These are phyloP conservation scores for Penicillium verrucosum DNA, from an alignment of 2,329 filamentous ascomycete species.

Conservation along the genomic window DNA sequence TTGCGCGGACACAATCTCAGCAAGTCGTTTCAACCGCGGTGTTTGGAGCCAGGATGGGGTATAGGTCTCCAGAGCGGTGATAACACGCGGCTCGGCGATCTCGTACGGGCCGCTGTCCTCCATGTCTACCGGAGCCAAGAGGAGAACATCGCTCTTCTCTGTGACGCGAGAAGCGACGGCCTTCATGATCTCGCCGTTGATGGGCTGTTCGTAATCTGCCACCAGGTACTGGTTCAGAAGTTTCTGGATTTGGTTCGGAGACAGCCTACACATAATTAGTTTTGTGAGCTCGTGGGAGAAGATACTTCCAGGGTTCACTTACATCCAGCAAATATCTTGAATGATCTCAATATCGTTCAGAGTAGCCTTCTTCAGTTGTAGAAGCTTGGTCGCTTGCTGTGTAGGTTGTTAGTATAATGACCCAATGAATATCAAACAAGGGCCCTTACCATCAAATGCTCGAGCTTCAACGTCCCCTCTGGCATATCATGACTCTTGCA, in stretches of 20 bases:
- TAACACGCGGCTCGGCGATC: slow-evolving; percentile 93
- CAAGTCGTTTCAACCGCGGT: slow-evolving; percentile 85
- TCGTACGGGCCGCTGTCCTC: slow-evolving; percentile 98
- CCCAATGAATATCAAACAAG: background rate
- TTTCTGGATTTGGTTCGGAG: slow-evolving; percentile 98
- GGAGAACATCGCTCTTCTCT: slow-evolving; percentile 94
- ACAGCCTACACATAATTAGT: slow-evolving; percentile 61
- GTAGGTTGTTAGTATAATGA: slow-evolving; percentile 11
- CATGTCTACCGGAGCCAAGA: slow-evolving; percentile 95
- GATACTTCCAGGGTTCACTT: slow-evolving; percentile 45
- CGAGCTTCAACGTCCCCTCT: slow-evolving; percentile 91
- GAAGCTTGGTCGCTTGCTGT: slow-evolving; percentile 93
- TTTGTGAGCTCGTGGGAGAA: background rate
- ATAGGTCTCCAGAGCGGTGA: slow-evolving; percentile 95
- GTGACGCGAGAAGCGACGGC: slow-evolving; percentile 94
- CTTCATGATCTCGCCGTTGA: slow-evolving; percentile 99
- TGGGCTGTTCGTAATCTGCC: slow-evolving; percentile 97
- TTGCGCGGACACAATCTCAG: slow-evolving; percentile 97
- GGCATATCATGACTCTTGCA: slow-evolving; percentile 99
- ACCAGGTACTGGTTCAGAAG: slow-evolving; percentile 97
- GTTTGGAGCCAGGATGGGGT: slow-evolving; percentile 98
- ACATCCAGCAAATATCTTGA: slow-evolving; percentile 99
- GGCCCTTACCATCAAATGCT: slow-evolving; percentile 83
- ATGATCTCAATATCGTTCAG: slow-evolving; percentile 99
- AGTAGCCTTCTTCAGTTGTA: slow-evolving; percentile 98